Percentiles rank a stretch among this genome's conserved stretches.
These are phyloP conservation scores for Paecilomyces fulvus DNA, from an alignment of 2,329 filamentous ascomycete species.

Conservation along the genomic window DNA sequence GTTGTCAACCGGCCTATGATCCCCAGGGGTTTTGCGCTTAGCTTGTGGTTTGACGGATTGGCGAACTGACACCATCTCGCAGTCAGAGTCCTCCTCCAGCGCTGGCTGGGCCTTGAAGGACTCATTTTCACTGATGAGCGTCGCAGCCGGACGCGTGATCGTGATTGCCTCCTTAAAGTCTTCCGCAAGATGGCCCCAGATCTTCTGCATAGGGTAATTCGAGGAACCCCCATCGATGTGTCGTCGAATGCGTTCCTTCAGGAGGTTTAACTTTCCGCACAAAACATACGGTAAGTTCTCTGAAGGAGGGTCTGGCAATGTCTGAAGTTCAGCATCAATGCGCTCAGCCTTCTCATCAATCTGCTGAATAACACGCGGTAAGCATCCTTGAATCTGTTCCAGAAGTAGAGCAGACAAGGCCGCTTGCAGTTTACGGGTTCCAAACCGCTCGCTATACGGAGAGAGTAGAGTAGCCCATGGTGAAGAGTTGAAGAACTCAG, in stretches of 20 bases:
- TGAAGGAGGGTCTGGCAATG: slow-evolving; percentile 57
- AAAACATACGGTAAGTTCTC: slow-evolving; percentile 60
- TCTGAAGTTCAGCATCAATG: slow-evolving; percentile 48
- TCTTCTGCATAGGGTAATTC: slow-evolving; percentile 32
- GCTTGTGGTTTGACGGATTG: neutral
- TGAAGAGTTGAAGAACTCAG: slow-evolving; percentile 39
- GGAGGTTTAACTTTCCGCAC: slow-evolving; percentile 48
- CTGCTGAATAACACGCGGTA: slow-evolving; percentile 28
- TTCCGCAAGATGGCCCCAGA: slow-evolving; percentile 39
- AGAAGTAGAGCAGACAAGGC: slow-evolving; percentile 43
- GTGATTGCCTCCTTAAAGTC: slow-evolving; percentile 45
- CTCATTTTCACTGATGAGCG: slow-evolving; percentile 21
- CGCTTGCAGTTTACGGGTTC: slow-evolving; percentile 43
- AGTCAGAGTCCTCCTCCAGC: slow-evolving; percentile 17
- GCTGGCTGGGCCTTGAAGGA: slow-evolving; percentile 25
- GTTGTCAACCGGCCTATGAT: neutral
- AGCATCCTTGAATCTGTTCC: slow-evolving; percentile 34
- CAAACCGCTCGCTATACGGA: slow-evolving; percentile 39
- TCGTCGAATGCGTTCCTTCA: slow-evolving; percentile 47
- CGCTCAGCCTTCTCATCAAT: slow-evolving; percentile 40
- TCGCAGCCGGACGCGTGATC: slow-evolving; percentile 34
- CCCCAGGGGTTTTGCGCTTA: slow-evolving; percentile 15
- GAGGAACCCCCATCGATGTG: slow-evolving; percentile 45
- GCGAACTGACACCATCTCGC: slow-evolving; percentile 13
- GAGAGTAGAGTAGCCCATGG: slow-evolving; percentile 41